Evolutionary conservation across 2,329 filamentous ascomycete species (phyloP).

Genomic region (Biscogniauxia marginata): DNA sequence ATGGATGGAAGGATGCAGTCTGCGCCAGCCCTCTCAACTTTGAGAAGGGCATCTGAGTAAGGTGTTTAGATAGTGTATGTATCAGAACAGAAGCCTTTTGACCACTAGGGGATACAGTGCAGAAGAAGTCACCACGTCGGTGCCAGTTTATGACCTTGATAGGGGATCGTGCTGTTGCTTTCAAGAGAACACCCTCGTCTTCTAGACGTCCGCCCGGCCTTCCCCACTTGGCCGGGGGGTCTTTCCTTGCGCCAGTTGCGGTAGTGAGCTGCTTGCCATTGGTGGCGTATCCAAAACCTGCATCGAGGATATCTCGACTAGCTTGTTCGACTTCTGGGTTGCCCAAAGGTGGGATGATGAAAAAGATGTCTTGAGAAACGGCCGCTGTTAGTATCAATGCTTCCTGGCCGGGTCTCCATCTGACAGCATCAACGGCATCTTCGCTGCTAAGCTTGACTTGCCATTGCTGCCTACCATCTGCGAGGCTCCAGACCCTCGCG

Average conservation of each 20-base stretch:
- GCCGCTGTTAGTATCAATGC: constrained; percentile 79
- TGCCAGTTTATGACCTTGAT: constrained; percentile 95
- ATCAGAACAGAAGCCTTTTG: constrained; percentile 83
- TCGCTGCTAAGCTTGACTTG: constrained; percentile 75
- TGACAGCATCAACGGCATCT: constrained; percentile 77
- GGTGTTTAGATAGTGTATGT: constrained; percentile 91
- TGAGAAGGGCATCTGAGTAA: constrained; percentile 92
- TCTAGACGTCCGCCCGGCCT: constrained; percentile 73
- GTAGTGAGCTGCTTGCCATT: constrained; percentile 58
- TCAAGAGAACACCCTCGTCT: constrained; percentile 75
- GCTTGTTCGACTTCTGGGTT: constrained; percentile 71
- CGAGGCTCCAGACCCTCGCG: constrained; percentile 83
- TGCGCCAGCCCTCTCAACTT: constrained; percentile 73
- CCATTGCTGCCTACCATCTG: constrained; percentile 87
- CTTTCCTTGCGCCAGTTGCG: constrained; percentile 62
- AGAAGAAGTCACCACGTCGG: constrained; percentile 88
- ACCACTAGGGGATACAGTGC: constrained; percentile 81
- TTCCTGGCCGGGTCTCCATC: constrained; percentile 85
- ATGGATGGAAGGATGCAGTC: constrained; percentile 91
- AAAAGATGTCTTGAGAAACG: constrained; percentile 79
- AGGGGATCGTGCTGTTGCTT: constrained; percentile 73
- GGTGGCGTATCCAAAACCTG: constrained; percentile 91
- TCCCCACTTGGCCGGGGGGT: constrained; percentile 77
- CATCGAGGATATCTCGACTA: constrained; percentile 75
- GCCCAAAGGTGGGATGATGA: constrained; percentile 73